Evolutionary conservation across 2,329 filamentous ascomycete species (phyloP).

Genomic region (Calonectria pauciramosa): DNA sequence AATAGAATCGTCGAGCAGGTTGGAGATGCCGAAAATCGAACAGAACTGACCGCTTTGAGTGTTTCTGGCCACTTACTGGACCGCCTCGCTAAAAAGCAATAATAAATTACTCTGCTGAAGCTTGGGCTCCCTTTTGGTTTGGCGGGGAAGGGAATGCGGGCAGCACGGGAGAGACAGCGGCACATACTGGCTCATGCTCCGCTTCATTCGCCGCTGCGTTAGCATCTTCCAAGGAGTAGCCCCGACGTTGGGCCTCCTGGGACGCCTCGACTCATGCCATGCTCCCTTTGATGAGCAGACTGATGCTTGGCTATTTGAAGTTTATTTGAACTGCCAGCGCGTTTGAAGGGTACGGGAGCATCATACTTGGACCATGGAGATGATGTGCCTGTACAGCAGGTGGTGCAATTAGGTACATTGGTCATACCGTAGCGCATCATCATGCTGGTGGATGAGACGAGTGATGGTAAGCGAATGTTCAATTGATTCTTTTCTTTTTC

Average conservation of each 20-base stretch:
- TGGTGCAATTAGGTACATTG: not conserved
- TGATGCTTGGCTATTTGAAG: not conserved
- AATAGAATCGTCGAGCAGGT: not conserved
- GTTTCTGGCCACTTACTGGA: not conserved
- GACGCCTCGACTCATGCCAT: not conserved
- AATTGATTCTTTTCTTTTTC: not conserved
- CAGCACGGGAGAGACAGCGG: constrained; percentile 8
- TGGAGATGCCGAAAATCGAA: not conserved
- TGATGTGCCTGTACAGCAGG: not conserved
- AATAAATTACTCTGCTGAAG: not conserved
- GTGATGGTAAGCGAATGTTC: not conserved
- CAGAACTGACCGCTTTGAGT: not conserved
- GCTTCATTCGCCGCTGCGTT: constrained; percentile 9
- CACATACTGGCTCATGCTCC: constrained; percentile 14
- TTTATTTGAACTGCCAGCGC: not conserved
- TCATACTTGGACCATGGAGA: not conserved
- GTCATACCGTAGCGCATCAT: not conserved
- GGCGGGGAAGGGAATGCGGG: constrained; percentile 15
- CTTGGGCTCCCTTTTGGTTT: not conserved
- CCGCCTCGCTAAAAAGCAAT: constrained; percentile 13
- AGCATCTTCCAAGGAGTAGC: not conserved
- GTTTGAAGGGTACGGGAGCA: not conserved
- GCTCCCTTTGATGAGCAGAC: not conserved
- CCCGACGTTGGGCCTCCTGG: not conserved
- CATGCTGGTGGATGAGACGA: not conserved